Evolutionary conservation across 805 yeast species (phyloP).

Genomic region (Cyberlindnera veronae): DNA sequence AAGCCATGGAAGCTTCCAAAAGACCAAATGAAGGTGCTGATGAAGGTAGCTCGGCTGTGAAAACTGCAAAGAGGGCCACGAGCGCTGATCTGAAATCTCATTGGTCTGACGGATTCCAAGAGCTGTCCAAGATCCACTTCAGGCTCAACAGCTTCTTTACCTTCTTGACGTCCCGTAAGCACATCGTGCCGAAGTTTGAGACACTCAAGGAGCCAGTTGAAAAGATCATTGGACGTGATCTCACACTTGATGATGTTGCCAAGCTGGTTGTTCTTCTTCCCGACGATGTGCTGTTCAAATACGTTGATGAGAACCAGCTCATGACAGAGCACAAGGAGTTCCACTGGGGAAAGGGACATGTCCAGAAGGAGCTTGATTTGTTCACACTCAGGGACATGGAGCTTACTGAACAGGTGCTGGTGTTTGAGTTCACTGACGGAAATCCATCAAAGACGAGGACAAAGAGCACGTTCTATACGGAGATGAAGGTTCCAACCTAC

Average conservation of each 20-base stretch:
- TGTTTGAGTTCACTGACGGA: constrained; percentile 78
- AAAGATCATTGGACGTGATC: constrained; percentile 40
- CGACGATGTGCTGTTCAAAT: constrained; percentile 63
- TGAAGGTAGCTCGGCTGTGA: background rate
- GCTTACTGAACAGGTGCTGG: constrained; percentile 49
- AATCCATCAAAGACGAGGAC: constrained; percentile 46
- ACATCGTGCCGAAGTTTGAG: constrained; percentile 54
- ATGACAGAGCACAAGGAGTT: constrained; percentile 35
- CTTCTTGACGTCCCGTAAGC: constrained; percentile 57
- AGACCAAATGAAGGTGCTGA: background rate
- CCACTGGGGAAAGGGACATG: constrained; percentile 43
- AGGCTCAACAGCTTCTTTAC: constrained; percentile 58
- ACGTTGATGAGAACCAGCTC: constrained; percentile 74
- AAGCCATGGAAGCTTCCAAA: background rate
- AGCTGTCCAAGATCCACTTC: constrained; percentile 46
- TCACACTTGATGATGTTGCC: constrained; percentile 57
- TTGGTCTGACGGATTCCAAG: constrained; percentile 34
- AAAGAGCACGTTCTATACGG: constrained; percentile 38
- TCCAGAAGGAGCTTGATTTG: constrained; percentile 53
- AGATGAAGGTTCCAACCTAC: constrained; percentile 47
- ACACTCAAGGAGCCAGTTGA: constrained; percentile 51
- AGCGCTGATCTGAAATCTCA: constrained; percentile 6
- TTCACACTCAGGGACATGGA: constrained; percentile 42
- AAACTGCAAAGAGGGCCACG: constrained; percentile 4
- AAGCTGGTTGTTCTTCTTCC: constrained; percentile 61